Evolutionary conservation across 1,139 yeast genomes (phyloP).

Genomic region (Candida neerlandica): DNA sequence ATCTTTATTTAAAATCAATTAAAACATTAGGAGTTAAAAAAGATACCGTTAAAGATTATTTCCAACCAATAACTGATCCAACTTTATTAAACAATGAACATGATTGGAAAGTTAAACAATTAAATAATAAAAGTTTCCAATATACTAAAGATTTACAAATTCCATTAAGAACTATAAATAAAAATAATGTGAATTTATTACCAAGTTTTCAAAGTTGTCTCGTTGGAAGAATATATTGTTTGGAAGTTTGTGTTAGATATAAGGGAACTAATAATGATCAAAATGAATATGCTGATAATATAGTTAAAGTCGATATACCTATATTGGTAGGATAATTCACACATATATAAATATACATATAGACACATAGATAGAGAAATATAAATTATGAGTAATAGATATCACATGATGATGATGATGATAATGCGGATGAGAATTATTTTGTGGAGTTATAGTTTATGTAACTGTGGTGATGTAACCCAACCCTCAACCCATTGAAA

Average conservation of each 20-base stretch:
- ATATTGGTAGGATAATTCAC: conserved; percentile 38
- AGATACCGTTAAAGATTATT: conserved; percentile 44
- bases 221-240: conserved; percentile 45
- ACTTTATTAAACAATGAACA: conserved; percentile 26
- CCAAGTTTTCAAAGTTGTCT: conserved; percentile 50
- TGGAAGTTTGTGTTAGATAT: conserved; percentile 42
- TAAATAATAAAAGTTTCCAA: conserved; percentile 18
- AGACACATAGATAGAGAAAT: conserved; percentile 1
- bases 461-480: conserved; percentile 3
- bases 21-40: conserved; percentile 44
- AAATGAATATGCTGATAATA: conserved; percentile 38
- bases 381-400: not conserved
- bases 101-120: conserved; percentile 34
- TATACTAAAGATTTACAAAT: conserved; percentile 35
- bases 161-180: conserved; percentile 37
- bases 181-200: conserved; percentile 41
- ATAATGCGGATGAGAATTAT: no score
- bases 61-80: conserved; percentile 27
- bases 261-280: conserved; percentile 42
- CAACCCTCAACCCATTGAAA: no score
- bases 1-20: conserved; percentile 41
- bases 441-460: not conserved
- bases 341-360: not conserved
- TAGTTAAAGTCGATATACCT: conserved; percentile 44
- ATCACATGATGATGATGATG: not conserved